Base-by-base conservation (phyloP, 129 eudicot species). In the Tanacetum coccineum region DNA sequence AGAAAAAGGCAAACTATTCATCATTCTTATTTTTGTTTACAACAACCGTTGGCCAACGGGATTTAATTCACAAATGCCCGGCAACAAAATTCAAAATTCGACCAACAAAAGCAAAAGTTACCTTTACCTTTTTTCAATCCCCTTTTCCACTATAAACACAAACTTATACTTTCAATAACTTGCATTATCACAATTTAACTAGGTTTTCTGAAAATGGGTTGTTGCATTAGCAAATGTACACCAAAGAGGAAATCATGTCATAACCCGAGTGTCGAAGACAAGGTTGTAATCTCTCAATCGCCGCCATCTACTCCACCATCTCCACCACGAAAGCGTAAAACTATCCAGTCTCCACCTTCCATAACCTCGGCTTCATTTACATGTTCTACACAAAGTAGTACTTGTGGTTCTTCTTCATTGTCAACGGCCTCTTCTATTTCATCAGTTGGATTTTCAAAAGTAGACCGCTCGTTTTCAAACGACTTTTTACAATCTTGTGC, bases 141-240 rank as follows among this genome's bases (percentile, higher is more conserved):
- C 74, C 76, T 79, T 76, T 71, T 72, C 76, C 70, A 10, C 49
- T 76, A 70, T 61, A 62, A 49, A 70, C 53, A 21, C 26, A 28
- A 30, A 32, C 61, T 36, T 28, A 32, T 20, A 58, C 49, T 18
- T 15, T 13, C 65, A n/a, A 28, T 60, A 60, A 2, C 30, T 57
- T 55, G 20, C 25, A 69, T 36, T 60, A 1, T 44, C n/a, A 15
- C 74, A 56, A 49, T 73, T 56, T 51, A 22, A 62, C 57, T 30
- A 14, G 2, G 2, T 71, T 32, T 66, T 15, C 52, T 39, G 52
- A 21, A 78, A 76, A 82, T 88, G 96, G 96, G 96, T 53, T 82
- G 85, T 75, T 88, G 96, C 87, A 78, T 88, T 73, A 85, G 91
- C 88, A 87, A 85, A 80, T 85, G 86, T 84, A 78, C 26, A 20